Evolutionary conservation across 2,329 filamentous ascomycete species (phyloP).

Genomic region (Calycina marina): DNA sequence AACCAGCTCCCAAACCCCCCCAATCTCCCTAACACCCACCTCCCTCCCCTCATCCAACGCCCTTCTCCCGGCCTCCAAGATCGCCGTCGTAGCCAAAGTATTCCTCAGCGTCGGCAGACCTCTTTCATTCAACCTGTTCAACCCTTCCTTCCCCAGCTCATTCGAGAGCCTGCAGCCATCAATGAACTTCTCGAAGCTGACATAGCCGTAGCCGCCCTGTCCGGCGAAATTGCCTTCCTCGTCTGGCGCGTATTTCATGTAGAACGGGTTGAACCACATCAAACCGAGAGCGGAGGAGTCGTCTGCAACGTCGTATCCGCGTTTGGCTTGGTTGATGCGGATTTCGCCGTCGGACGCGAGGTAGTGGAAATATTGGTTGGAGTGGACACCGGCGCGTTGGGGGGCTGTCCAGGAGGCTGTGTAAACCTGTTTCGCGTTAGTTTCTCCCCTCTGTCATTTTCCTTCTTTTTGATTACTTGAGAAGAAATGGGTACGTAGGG

Average conservation of each 20-base stretch:
- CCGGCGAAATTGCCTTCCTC: constrained; percentile 91
- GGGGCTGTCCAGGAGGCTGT: constrained; percentile 91
- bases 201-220: constrained; percentile 83
- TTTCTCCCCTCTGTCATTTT: background rate
- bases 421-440: constrained; percentile 36
- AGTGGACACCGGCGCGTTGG: constrained; percentile 85
- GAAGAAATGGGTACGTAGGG: too few species aligned
- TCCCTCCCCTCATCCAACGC: constrained; percentile 72
- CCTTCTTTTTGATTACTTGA: too few species aligned
- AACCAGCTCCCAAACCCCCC: constrained; percentile 52
- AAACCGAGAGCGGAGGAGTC: constrained; percentile 48
- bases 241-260: constrained; percentile 88
- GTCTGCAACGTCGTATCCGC: constrained; percentile 88
- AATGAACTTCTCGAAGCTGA: constrained; percentile 92
- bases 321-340: constrained; percentile 81
- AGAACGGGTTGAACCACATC: constrained; percentile 87
- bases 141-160: constrained; percentile 56
- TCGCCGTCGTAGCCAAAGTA: constrained; percentile 82
- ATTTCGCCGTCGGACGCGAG: constrained; percentile 75
- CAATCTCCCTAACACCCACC: constrained; percentile 55
- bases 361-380: constrained; percentile 95
- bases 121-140: constrained; percentile 65
- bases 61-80: constrained; percentile 71
- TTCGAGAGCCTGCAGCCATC: constrained; percentile 68
- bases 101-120: constrained; percentile 76